Conservation (phyloP, 257 asterid species). For the Solanum peruvianum region DNA sequence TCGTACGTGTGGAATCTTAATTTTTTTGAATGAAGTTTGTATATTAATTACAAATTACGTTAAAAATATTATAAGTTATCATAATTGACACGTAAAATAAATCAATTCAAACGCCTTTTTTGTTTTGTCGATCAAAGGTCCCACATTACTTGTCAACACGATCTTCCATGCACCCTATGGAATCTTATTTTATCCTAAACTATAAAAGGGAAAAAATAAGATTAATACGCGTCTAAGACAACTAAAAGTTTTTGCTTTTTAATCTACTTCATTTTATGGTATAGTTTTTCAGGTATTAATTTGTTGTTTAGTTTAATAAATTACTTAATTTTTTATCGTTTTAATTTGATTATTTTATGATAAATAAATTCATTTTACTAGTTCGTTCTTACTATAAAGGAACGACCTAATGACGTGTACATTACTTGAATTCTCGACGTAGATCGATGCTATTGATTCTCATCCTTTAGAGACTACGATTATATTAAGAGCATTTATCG, state of each 20-base stretch:
- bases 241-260: neutral
- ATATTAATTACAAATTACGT: too few relatives aligned
- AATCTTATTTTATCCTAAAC: neutral
- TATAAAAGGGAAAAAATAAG: neutral
- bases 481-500: too few relatives aligned
- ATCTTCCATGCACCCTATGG: neutral
- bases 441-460: neutral
- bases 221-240: neutral
- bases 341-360: neutral
- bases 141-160: neutral
- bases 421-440: too few relatives aligned
- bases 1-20: rapidly evolving
- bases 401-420: neutral
- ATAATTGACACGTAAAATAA: too few relatives aligned
- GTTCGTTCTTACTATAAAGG: neutral
- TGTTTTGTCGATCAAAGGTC: neutral
- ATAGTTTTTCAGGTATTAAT: neutral
- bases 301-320: neutral
- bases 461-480: too few relatives aligned
- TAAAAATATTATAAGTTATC: too few relatives aligned
- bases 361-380: too few relatives aligned
- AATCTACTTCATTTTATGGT: neutral
- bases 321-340: neutral
- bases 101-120: too few relatives aligned
- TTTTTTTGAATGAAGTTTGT: too few relatives aligned